Base-by-base conservation (phyloP, 2,329 filamentous ascomycete species). In the Scorias spongiosa region DNA sequence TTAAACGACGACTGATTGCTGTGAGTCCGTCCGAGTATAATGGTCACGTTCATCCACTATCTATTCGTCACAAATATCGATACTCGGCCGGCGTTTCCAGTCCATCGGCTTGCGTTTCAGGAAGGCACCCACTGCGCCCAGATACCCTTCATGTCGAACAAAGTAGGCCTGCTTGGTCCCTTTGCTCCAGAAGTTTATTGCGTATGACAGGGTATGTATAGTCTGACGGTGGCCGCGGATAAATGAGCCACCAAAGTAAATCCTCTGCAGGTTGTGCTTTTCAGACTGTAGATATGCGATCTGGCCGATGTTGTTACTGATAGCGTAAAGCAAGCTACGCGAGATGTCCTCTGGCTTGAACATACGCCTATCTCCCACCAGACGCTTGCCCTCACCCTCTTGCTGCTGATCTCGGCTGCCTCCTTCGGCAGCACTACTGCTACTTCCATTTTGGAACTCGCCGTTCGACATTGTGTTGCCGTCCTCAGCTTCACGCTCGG, bases 211-310 rank as follows among this genome's bases (percentile, higher is more conserved):
- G 0, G 91, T 96, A 63, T 96, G 93, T 77, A 98, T 98, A 10
- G 91, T 98, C 66, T 96, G 91, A 12, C 84, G 79, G 63, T 98
- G 91, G 36, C 91, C 91, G 37, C 91, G 80, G 59, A 98, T 96
- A 61, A 96, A 98, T 6, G 84, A 91, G 18, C 91, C 91, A 17
- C 91, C 91, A 63, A 98, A 98, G 68, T 98, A 98, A 48, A 98
- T 96, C 57, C 89, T 80, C 49, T 84, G 82, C 20, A 96, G 71
- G 39, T 81, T 76, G 66, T 98, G 89, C 58, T 94, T 91, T 61
- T 95, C 88, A 5, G 86, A 91, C 60, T 96, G 91, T n/a, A 98
- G 71, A 62, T 91, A 95, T 38, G 91, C 87, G 54, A 98, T 93
- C 67, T 98, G 91, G 12, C 91, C 91, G 50, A 96, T 95, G 65